phyloP scores from a whole-genome alignment of 2,329 filamentous ascomycete genomes.

The Alternaria panax region DNA sequence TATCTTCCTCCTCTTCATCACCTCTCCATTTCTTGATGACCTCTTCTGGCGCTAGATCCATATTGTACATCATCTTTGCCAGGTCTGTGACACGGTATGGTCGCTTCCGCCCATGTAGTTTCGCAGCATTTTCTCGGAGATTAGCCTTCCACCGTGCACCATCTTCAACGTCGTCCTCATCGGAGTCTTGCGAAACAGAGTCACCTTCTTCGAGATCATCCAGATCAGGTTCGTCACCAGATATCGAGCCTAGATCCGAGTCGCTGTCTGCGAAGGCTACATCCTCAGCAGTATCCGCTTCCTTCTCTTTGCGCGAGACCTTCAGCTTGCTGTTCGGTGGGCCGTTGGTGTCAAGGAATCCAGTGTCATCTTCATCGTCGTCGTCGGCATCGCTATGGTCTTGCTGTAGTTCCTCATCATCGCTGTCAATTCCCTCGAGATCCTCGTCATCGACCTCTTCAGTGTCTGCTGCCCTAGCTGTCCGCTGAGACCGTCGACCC shows the following conservation, averaged over 20 bases:
- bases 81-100: slow-evolving; percentile 83
- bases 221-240: slow-evolving; percentile 58
- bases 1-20: slow-evolving; percentile 61
- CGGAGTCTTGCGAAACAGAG: slow-evolving; percentile 61
- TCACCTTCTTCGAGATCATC: slow-evolving; percentile 55
- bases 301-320: slow-evolving; percentile 40
- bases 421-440: slow-evolving; percentile 56
- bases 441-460: slow-evolving; percentile 62
- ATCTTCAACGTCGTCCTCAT: slow-evolving; percentile 70
- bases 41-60: slow-evolving; percentile 75
- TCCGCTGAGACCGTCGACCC: slow-evolving; percentile 62
- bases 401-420: slow-evolving; percentile 62
- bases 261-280: slow-evolving; percentile 95
- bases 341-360: slow-evolving; percentile 50
- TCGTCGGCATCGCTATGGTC: slow-evolving; percentile 58
- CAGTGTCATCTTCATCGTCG: slow-evolving; percentile 63
- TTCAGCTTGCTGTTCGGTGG: slow-evolving; percentile 49
- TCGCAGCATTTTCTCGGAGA: slow-evolving; percentile 75
- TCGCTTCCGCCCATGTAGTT: slow-evolving; percentile 72
- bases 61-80: slow-evolving; percentile 87
- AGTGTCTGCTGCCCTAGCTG: slow-evolving; percentile 56
- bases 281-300: slow-evolving; percentile 63
- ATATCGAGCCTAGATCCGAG: slow-evolving; percentile 91
- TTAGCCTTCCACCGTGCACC: slow-evolving; percentile 89
- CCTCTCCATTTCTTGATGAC: slow-evolving; percentile 84